phyloP scores from a whole-genome alignment of 345 rosid genomes.

The Excoecaria agallocha region DNA sequence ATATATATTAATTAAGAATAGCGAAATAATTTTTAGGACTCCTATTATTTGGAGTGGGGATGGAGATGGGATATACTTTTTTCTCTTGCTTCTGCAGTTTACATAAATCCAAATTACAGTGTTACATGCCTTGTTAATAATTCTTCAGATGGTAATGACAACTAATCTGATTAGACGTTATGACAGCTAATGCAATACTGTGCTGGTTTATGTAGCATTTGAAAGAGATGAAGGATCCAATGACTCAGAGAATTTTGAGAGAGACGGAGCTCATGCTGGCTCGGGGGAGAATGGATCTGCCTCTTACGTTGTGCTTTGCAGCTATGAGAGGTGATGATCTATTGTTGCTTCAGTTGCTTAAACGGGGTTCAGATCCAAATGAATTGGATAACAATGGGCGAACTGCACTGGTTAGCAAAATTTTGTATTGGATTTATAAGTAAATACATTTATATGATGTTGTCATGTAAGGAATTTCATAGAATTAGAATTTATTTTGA shows the following conservation, averaged over 20 bases:
- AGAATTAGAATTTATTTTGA: conserved; percentile 12
- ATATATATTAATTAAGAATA: neutral
- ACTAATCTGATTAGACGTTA: neutral
- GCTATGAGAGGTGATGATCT: conserved; percentile 81
- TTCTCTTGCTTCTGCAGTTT: neutral
- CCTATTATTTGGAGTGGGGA: neutral
- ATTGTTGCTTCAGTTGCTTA: conserved; percentile 66
- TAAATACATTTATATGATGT: neutral
- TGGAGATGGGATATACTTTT: neutral
- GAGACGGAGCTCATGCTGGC: conserved; percentile 76
- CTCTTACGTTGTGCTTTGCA: conserved; percentile 77
- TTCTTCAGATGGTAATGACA: neutral
- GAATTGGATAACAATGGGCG: conserved; percentile 58
- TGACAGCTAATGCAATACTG: neutral
- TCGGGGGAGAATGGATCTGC: conserved; percentile 73
- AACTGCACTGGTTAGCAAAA: conserved; percentile 55
- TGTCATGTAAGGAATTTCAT: neutral
- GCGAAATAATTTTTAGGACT: neutral
- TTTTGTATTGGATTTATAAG: neutral
- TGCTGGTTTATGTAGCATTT: conserved; percentile 53
- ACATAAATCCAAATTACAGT: neutral
- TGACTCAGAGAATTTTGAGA: conserved; percentile 51
- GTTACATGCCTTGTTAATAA: neutral
- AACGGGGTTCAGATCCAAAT: conserved; percentile 62
- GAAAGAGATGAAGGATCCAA: conserved; percentile 56